Base-by-base conservation (phyloP, 495 filamentous ascomycete genomes). In the Penicillium diatomitis region DNA sequence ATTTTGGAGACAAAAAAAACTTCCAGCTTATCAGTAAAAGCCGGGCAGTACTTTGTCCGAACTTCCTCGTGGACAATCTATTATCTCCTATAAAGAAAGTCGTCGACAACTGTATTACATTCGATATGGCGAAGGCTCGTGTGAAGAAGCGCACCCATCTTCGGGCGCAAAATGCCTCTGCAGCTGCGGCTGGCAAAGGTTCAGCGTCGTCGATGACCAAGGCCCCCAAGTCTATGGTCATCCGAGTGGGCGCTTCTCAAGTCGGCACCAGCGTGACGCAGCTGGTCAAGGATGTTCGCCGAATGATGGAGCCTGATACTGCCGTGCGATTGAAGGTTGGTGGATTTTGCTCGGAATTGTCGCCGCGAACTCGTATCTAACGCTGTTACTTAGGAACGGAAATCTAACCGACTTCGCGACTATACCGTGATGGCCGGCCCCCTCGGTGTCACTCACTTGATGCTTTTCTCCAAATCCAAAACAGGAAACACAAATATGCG, bases 351-450 rank as follows among this genome's bases (percentile, higher is more conserved):
- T 12, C 5, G 27, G 39, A 5, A 28, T 42, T 7, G 37, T 33
- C 27, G 10, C 20, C 20, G 20, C 20, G 20, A 20, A 10, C 34
- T 28, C 32, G 27, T 11, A 33, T 45, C 51, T 56, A 57, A 55
- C 35, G 4, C 11, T 9, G 12, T 40, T 43, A 4, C 49, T 7
- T 74, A 88, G 76, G 90, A 98, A 72, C 80, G 94, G 52, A 85
- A 85, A 75, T 82, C 81, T 29, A 99, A 99, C 72, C 84, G 83
- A 61, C 67, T 97, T 57, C 79, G 86, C 55, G 92, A 99, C 69
- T 99, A 94, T 66, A 86, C 88, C 20, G 85, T 88, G 39, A 97
- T 99, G 94, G 84, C 88, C 48, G 94, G 92, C 5, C 89, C 94
- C 6, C 76, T 99, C 32, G 90, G 92, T 35, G 91, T 99, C 46